A percentile compares a stretch with the other conserved stretches of the same genome.
phyloP scores from a whole-genome alignment of 140 eudicot genomes.

The Erigeron philadelphicus region DNA sequence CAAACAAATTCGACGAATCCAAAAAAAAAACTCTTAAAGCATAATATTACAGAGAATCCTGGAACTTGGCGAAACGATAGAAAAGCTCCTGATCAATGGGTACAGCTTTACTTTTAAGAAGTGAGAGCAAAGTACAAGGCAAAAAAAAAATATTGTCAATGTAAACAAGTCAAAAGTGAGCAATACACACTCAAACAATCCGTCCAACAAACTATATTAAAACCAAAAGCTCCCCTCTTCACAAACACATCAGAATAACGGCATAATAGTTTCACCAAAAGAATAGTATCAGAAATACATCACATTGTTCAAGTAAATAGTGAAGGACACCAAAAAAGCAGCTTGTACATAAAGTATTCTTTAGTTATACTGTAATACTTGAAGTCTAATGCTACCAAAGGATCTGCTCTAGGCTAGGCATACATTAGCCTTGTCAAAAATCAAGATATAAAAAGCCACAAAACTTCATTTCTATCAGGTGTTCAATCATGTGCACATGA shows the following conservation, averaged over 20 bases:
- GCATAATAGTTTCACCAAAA: neutral
- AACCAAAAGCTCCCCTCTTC: neutral
- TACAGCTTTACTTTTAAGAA: neutral
- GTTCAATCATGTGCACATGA: conserved; percentile 13
- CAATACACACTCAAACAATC: neutral
- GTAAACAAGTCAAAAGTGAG: neutral
- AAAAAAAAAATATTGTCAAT: neutral
- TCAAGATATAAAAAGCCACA: neutral
- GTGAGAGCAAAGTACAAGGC: neutral
- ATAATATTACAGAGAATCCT: neutral
- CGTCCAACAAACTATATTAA: neutral
- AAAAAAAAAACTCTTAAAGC: neutral
- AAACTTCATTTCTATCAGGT: neutral
- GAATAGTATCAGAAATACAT: neutral
- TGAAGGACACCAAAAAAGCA: neutral
- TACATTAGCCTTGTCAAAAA: neutral
- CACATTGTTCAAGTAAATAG: neutral
- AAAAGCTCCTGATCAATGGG: neutral
- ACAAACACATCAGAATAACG: neutral
- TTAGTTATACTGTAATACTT: too few relatives aligned
- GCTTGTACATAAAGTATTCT: neutral
- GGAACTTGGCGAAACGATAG: neutral
- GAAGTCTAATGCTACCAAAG: neutral
- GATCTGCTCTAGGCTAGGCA: neutral
- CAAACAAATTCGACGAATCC: neutral